phyloP scores from a whole-genome alignment of 1,139 yeast species.

The Saccharomyces hybrid region DNA sequence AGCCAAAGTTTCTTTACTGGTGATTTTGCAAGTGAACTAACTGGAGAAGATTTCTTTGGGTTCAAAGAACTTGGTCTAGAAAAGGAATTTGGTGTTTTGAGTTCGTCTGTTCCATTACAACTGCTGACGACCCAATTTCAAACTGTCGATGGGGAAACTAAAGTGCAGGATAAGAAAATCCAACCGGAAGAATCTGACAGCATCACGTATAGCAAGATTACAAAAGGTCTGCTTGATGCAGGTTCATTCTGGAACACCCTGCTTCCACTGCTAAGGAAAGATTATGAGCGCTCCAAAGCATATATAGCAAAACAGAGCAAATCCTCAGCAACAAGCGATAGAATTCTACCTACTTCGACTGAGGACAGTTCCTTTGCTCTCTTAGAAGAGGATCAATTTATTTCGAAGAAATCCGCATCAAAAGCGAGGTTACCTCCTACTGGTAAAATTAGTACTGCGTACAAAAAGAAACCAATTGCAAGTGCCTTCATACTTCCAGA shows the following conservation, averaged over 20 bases:
- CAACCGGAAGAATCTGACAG: conserved; percentile 60
- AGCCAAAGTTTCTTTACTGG: conserved; percentile 94
- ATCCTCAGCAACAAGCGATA: conserved; percentile 30
- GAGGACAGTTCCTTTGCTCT: conserved; percentile 33
- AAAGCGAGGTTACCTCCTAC: conserved; percentile 89
- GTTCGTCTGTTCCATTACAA: conserved; percentile 84
- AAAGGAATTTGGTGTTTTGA: conserved; percentile 78
- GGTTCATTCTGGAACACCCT: conserved; percentile 42
- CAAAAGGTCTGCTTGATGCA: conserved; percentile 48
- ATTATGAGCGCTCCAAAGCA: conserved; percentile 46
- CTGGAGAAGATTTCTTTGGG: conserved; percentile 94
- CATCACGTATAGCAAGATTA: conserved; percentile 41
- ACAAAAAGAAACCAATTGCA: conserved; percentile 56
- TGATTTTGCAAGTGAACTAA: conserved; percentile 78
- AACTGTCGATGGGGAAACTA: conserved; percentile 45
- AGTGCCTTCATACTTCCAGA: conserved; percentile 45
- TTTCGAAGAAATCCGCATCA: conserved; percentile 62
- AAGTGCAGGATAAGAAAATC: conserved; percentile 43
- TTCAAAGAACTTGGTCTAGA: conserved; percentile 90
- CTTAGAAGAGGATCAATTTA: conserved; percentile 75
- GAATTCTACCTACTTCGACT: conserved; percentile 38
- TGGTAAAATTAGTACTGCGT: conserved; percentile 63
- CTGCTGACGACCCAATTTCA: conserved; percentile 62
- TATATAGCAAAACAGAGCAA: conserved; percentile 43
- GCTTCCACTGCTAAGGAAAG: conserved; percentile 48